Conservation (phyloP, 768 basidiomycete genomes). For the Agrocybe pediades region DNA sequence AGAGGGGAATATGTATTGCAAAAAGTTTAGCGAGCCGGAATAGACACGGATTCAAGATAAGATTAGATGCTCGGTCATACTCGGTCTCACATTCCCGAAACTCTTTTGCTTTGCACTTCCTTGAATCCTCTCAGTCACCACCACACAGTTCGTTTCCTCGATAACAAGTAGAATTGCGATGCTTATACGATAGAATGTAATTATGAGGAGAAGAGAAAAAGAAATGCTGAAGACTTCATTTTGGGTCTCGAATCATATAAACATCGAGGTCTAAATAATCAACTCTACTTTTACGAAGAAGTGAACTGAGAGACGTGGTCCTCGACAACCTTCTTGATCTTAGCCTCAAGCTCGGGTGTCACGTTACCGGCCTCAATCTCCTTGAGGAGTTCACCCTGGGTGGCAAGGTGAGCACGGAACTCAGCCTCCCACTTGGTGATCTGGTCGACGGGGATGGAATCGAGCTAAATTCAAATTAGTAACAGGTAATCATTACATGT, state of each 20-base stretch:
- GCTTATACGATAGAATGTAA: neutral
- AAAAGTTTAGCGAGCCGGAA: slow-evolving; percentile 10
- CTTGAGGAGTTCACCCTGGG: slow-evolving; percentile 75
- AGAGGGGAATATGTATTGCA: slow-evolving; percentile 5
- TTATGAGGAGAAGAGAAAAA: slow-evolving; percentile 15
- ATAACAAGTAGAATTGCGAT: neutral
- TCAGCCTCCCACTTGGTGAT: slow-evolving; percentile 92
- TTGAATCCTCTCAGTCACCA: neutral
- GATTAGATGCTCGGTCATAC: slow-evolving; percentile 17
- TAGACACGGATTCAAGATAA: slow-evolving; percentile 20
- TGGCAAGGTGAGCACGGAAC: slow-evolving; percentile 86
- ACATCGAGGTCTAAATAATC: slow-evolving; percentile 29
- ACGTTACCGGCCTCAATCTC: slow-evolving; percentile 85
- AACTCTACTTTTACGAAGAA: slow-evolving; percentile 45
- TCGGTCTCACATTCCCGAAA: slow-evolving; percentile 1
- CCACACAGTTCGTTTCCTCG: neutral
- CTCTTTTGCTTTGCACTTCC: neutral
- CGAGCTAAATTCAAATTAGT: slow-evolving; percentile 55
- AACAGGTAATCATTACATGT: neutral
- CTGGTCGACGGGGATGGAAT: slow-evolving; percentile 92
- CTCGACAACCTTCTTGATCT: slow-evolving; percentile 95
- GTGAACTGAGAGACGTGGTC: slow-evolving; percentile 85
- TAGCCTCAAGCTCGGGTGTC: slow-evolving; percentile 86
- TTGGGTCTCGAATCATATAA: slow-evolving; percentile 26
- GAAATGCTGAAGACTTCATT: slow-evolving; percentile 28